A percentile compares a stretch with the other conserved stretches of the same genome.
These are phyloP conservation scores for Solanum bulbocastanum DNA, from an alignment of 257 asterid species.

Conservation along the genomic window DNA sequence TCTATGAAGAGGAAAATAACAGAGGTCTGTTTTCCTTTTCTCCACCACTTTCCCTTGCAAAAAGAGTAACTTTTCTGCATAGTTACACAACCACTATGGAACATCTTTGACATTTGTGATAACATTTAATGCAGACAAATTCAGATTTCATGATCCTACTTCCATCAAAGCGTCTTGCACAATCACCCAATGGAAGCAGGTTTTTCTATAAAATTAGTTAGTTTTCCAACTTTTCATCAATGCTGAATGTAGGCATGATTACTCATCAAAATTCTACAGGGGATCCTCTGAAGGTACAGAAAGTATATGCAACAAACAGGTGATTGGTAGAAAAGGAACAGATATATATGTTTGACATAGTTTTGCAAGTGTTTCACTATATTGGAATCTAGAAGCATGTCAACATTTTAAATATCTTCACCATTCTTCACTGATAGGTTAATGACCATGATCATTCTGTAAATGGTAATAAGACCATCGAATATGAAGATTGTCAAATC, in stretches of 20 bases:
- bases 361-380: neutral
- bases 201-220: constrained; percentile 3
- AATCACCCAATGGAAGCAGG: constrained; percentile 45
- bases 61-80: neutral
- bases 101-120: neutral
- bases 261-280: constrained; percentile 39
- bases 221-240: neutral
- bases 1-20: constrained; percentile 52
- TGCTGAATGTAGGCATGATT: constrained; percentile 4
- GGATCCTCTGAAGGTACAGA: constrained; percentile 27
- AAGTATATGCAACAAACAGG: constrained; percentile 37
- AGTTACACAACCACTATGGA: neutral
- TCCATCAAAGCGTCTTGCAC: constrained; percentile 55
- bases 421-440: constrained; percentile 20
- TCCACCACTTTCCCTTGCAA: neutral
- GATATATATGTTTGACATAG: constrained; percentile 1
- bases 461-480: constrained; percentile 15
- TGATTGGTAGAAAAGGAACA: constrained; percentile 9
- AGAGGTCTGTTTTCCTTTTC: constrained; percentile 39
- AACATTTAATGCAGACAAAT: constrained; percentile 25
- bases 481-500: constrained; percentile 9
- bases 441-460: constrained; percentile 16
- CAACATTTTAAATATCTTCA: neutral
- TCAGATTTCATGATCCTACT: constrained; percentile 24
- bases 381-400: neutral